Conservation (phyloP, 2,329 filamentous ascomycete species). For the Rhinocladiella mackenziei region DNA sequence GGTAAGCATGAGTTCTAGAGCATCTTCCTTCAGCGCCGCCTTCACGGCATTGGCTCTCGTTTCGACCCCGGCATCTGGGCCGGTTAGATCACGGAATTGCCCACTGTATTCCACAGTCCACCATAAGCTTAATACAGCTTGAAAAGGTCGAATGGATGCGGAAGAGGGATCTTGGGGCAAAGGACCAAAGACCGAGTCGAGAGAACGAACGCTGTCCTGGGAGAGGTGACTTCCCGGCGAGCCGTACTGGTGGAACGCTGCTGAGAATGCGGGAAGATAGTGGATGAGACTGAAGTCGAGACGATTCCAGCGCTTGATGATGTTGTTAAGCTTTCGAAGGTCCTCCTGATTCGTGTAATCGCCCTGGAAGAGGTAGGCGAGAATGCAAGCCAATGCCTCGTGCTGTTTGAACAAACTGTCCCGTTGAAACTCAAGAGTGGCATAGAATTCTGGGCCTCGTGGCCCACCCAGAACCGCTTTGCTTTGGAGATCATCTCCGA, state of each 20-base stretch:
- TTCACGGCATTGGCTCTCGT: conserved; percentile 69
- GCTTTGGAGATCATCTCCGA: conserved; percentile 72
- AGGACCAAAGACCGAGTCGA: conserved; percentile 47
- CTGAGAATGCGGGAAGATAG: conserved; percentile 72
- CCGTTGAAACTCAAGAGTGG: conserved; percentile 76
- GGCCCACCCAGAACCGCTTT: conserved; percentile 68
- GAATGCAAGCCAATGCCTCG: conserved; percentile 76
- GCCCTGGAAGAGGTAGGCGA: conserved; percentile 73
- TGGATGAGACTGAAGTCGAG: conserved; percentile 75
- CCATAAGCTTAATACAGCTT: conserved; percentile 73
- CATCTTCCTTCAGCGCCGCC: conserved; percentile 77
- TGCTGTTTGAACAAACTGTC: conserved; percentile 82
- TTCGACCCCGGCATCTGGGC: conserved; percentile 50
- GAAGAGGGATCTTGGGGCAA: conserved; percentile 41
- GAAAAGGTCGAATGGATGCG: conserved; percentile 61
- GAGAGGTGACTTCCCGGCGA: conserved; percentile 42
- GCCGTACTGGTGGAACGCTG: conserved; percentile 72
- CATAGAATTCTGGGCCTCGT: conserved; percentile 61
- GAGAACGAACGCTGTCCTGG: conserved; percentile 41
- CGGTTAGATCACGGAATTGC: conserved; percentile 71
- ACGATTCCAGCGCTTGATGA: conserved; percentile 60
- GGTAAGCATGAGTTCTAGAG: conserved; percentile 85
- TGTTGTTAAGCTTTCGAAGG: conserved; percentile 66
- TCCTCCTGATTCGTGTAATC: conserved; percentile 67
- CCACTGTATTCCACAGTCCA: conserved; percentile 94